A percentile compares a stretch with the other conserved stretches of the same genome.
Evolutionary conservation across 345 rosid genomes (phyloP).

Genomic region (Pistacia atlantica): DNA sequence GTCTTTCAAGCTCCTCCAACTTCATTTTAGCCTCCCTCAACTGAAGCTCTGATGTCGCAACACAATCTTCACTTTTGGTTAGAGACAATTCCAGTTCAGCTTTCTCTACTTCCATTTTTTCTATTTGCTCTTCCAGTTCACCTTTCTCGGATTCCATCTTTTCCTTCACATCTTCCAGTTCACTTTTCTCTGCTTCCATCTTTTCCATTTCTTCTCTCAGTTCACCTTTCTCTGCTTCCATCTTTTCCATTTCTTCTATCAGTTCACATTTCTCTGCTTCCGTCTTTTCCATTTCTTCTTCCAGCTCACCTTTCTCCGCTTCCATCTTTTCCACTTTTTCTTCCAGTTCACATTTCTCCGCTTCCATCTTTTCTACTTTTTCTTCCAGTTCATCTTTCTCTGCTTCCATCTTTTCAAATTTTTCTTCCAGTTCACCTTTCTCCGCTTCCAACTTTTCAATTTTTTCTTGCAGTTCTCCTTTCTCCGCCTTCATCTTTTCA

Average conservation of each 20-base stretch:
- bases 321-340: constrained; percentile 41
- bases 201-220: constrained; percentile 21
- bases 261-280: constrained; percentile 47
- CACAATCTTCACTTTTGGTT: constrained; percentile 40
- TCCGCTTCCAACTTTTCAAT: constrained; percentile 19
- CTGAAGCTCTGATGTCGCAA: constrained; percentile 45
- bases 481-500: constrained; percentile 40
- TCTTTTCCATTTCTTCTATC: constrained; percentile 29
- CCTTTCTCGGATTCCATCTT: constrained; percentile 40
- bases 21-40: constrained; percentile 49
- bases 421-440: constrained; percentile 46
- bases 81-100: constrained; percentile 63
- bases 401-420: constrained; percentile 36
- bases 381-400: constrained; percentile 36
- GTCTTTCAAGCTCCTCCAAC: constrained; percentile 54
- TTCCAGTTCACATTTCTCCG: constrained; percentile 39
- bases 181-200: constrained; percentile 23
- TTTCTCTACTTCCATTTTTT: constrained; percentile 31
- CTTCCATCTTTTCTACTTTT: constrained; percentile 20
- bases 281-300: constrained; percentile 29
- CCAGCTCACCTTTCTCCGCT: constrained; percentile 45
- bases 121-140: constrained; percentile 41
- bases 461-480: constrained; percentile 26
- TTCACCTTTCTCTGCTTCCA: constrained; percentile 26
- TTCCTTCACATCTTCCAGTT: constrained; percentile 50